Evolutionary conservation across 768 basidiomycete genomes (phyloP), one percentile per base, ranked within the genome.

Genomic region (Rhizopogon rudus): DNA sequence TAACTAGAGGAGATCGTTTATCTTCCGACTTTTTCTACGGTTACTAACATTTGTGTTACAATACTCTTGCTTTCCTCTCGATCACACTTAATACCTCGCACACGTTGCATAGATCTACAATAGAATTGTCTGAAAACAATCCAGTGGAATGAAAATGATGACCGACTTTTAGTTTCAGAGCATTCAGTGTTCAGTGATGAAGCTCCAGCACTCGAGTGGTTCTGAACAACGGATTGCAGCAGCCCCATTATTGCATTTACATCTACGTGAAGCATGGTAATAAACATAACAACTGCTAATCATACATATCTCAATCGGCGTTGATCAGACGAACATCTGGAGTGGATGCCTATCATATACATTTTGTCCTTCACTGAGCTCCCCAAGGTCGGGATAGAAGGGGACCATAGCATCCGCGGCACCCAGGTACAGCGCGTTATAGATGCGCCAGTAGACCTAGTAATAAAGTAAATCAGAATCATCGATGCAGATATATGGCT

Each of bases 361-460:
- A 67, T 94, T 95, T 71, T 91, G 86, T 42, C 93, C 88, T 74
- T 98, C 95, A 57, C 87, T 92, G 52, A 96, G 76, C 65, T 96
- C 93, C 2, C 88, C 80, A 20, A 98, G 76, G 65, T 95, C 91
- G 25, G 96, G 93, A 68, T 93, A 96, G 76, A 94, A 97, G 0
- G 95, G 93, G 6, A 98, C 95, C 73, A 98, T 78, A 4, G 96
- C 86, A 65, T 98, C 95, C 42, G 83, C 69, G 1, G 94, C 89
- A 29, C 95, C 94, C 31, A 98, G 81, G 67, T 98, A 98, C 44
- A 97, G 73, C 31, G 93, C 85, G 71, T 97, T 98, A 76, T 98
- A 98, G 57, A 96, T 76, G 40, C 93, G 83, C 96, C 96, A 98
- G 69, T 98, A 98, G 2, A 82, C 80, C 78, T 81, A 55, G 17